Conservation (phyloP, 1,284 basidiomycete species). For the Fomes fomentarius region DNA sequence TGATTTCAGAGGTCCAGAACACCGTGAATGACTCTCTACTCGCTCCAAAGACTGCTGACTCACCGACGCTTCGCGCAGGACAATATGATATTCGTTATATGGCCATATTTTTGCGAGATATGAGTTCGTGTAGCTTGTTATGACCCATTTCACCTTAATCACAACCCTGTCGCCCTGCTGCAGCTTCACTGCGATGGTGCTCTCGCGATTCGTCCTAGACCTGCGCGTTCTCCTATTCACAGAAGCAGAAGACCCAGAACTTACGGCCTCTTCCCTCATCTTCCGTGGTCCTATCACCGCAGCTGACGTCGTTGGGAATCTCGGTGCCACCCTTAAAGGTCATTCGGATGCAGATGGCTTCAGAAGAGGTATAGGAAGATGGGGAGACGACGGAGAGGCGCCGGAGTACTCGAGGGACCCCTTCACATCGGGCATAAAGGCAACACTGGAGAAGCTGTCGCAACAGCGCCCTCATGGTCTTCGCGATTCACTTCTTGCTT, state of each 20-base stretch:
- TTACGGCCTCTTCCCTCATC: not conserved
- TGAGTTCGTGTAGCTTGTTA: not conserved
- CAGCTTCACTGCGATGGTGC: not conserved
- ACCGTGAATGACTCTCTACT: not conserved
- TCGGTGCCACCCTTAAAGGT: not conserved
- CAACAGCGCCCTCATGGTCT: too few relatives aligned
- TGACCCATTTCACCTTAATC: too few relatives aligned
- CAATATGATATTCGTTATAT: not conserved
- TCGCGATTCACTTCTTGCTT: too few relatives aligned
- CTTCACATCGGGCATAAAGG: not conserved
- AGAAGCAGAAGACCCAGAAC: not conserved
- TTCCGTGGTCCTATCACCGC: not conserved
- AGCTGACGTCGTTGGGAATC: constrained; percentile 1
- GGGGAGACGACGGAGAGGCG: not conserved
- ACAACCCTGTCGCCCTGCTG: too few relatives aligned
- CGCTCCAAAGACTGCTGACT: not conserved
- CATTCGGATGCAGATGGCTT: not conserved
- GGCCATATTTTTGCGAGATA: constrained; percentile 4
- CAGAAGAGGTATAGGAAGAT: not conserved
- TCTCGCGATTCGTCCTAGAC: constrained; percentile 2
- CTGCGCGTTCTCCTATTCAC: not conserved
- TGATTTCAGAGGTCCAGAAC: not conserved
- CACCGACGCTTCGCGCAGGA: too few relatives aligned
- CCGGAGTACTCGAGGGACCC: not conserved
- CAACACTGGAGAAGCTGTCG: not conserved